Evolutionary conservation across 768 basidiomycete genomes (phyloP).

Genomic region (Tephrocybe sp.): DNA sequence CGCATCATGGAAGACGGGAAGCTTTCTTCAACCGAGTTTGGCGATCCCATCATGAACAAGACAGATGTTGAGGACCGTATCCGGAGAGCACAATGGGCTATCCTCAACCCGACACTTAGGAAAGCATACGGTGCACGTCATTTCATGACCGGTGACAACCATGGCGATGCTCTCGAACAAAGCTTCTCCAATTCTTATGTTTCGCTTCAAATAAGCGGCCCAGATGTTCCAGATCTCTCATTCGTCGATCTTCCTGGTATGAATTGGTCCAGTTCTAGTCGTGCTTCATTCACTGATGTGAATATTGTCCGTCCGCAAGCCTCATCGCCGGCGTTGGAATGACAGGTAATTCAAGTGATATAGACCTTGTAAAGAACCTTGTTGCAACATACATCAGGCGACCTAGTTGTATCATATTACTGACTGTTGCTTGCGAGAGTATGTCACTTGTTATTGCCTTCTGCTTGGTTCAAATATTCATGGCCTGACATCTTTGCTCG

Average conservation of each 20-base stretch:
- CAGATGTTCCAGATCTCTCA: slow-evolving; percentile 58
- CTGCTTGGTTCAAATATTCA: not conserved
- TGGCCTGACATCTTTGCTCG: not conserved
- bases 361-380: slow-evolving; percentile 56
- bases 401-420: slow-evolving; percentile 59
- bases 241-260: slow-evolving; percentile 63
- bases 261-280: not conserved
- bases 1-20: slow-evolving; percentile 38
- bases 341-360: slow-evolving; percentile 51
- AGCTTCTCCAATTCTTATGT: slow-evolving; percentile 58
- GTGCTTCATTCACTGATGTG: not conserved
- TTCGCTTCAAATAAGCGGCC: slow-evolving; percentile 56
- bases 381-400: slow-evolving; percentile 58
- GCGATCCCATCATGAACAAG: slow-evolving; percentile 46
- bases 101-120: slow-evolving; percentile 51
- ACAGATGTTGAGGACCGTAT: slow-evolving; percentile 62
- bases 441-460: slow-evolving; percentile 15
- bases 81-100: slow-evolving; percentile 60
- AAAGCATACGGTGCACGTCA: slow-evolving; percentile 4
- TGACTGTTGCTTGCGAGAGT: slow-evolving; percentile 68
- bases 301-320: slow-evolving; percentile 29
- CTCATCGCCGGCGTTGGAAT: slow-evolving; percentile 55
- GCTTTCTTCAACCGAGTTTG: slow-evolving; percentile 41
- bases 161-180: slow-evolving; percentile 18
- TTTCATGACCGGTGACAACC: slow-evolving; percentile 39